Percentiles rank a stretch among this genome's conserved stretches.
Conservation (phyloP, 352 stramenopile species). For the Poterioochromonas sp. region DNA sequence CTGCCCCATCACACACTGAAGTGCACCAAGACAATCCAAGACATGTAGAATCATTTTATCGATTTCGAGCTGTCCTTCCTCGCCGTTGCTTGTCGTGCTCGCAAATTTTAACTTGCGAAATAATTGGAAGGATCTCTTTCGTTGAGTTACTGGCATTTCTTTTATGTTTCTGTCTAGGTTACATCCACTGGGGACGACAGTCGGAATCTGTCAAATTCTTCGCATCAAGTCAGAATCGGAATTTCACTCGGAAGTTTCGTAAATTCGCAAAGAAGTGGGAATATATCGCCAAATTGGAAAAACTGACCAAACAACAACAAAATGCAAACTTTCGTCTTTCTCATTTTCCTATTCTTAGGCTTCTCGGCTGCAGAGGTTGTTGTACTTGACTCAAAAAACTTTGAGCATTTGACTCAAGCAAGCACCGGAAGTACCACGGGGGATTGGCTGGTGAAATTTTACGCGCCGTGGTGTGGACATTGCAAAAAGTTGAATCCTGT, state of each 20-base stretch:
- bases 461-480: conserved; percentile 58
- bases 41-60: conserved; percentile 26
- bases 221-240: too few relatives aligned
- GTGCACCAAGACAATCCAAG: neutral
- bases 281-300: too few relatives aligned
- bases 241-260: too few relatives aligned
- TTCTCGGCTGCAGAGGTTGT: conserved; percentile 34
- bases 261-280: too few relatives aligned
- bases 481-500: conserved; percentile 49
- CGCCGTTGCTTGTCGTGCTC: neutral
- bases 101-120: conserved; percentile 20
- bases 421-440: conserved; percentile 74
- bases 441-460: conserved; percentile 73
- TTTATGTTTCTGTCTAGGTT: too few relatives aligned
- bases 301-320: too few relatives aligned
- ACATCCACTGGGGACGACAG: too few relatives aligned
- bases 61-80: conserved; percentile 1
- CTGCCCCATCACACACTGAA: neutral
- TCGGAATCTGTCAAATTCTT: too few relatives aligned
- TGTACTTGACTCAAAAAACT: conserved; percentile 53
- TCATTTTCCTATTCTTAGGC: too few relatives aligned
- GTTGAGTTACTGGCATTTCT: conserved; percentile 21
- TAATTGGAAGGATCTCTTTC: conserved; percentile 2
- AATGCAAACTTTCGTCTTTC: too few relatives aligned
- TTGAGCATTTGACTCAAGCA: conserved; percentile 76